These are phyloP conservation scores for Arthrinium puccinioides DNA, from an alignment of 2,329 filamentous ascomycete genomes.

Conservation along the genomic window DNA sequence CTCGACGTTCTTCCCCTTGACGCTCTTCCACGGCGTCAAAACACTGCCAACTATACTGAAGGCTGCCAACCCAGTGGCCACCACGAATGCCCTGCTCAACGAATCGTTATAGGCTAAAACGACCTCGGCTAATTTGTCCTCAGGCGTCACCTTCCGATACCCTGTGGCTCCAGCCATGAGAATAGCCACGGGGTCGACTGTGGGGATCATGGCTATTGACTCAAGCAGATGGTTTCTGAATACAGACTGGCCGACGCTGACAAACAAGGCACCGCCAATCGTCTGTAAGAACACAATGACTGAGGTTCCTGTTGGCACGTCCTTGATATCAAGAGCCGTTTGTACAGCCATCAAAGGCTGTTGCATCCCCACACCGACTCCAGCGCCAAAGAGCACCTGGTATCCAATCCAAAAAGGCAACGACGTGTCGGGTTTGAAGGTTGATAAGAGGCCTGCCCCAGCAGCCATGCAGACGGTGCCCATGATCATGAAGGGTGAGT, in stretches of 20 bases:
- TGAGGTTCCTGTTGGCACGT: slow-evolving; percentile 19
- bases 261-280: slow-evolving; percentile 38
- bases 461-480: slow-evolving; percentile 22
- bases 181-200: slow-evolving; percentile 23
- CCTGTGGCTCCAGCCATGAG: slow-evolving; percentile 29
- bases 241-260: slow-evolving; percentile 43
- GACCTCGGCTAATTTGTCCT: slow-evolving; percentile 24
- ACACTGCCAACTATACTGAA: slow-evolving; percentile 34
- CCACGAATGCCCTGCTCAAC: slow-evolving; percentile 32
- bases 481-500: slow-evolving; percentile 30
- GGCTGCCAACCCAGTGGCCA: slow-evolving; percentile 35
- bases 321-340: slow-evolving; percentile 23
- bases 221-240: slow-evolving; percentile 39
- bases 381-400: slow-evolving; percentile 32
- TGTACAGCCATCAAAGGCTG: slow-evolving; percentile 34
- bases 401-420: slow-evolving; percentile 33
- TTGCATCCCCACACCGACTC: slow-evolving; percentile 32
- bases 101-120: slow-evolving; percentile 36
- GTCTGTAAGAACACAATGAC: slow-evolving; percentile 34
- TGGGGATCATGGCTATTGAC: slow-evolving; percentile 28
- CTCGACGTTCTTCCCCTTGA: slow-evolving; percentile 44
- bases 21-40: slow-evolving; percentile 46
- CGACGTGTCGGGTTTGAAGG: slow-evolving; percentile 21
- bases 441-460: slow-evolving; percentile 32
- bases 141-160: slow-evolving; percentile 20